Percentiles rank a stretch among this genome's conserved stretches.
phyloP scores from a whole-genome alignment of 441 rosid species.

The Capsella rubella region DNA sequence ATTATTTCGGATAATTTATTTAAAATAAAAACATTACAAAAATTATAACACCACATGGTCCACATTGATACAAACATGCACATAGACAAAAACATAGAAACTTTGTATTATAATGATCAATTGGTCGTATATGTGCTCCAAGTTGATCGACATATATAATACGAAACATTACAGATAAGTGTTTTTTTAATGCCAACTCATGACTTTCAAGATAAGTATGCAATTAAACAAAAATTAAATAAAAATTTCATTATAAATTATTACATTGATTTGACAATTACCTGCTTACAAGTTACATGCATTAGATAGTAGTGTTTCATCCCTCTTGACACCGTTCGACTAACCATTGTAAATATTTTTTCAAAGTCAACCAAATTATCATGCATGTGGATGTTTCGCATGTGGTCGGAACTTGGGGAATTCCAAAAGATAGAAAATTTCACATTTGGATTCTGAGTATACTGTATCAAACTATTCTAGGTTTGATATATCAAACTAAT shows the following conservation, averaged over 20 bases:
- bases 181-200: background rate
- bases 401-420: slow-evolving; percentile 15
- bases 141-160: slow-evolving; percentile 22
- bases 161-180: slow-evolving; percentile 13
- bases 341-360: background rate
- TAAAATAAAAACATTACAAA: no score
- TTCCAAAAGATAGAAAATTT: background rate
- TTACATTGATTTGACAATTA: slow-evolving; percentile 27
- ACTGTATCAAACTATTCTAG: background rate
- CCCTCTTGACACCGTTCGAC: slow-evolving; percentile 3
- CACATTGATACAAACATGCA: background rate
- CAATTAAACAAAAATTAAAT: background rate
- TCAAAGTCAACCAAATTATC: background rate
- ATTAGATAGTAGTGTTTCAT: slow-evolving; percentile 5
- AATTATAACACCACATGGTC: no score
- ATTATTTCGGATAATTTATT: no score
- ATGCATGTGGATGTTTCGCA: slow-evolving; percentile 26
- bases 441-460: background rate
- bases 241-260: slow-evolving; percentile 3
- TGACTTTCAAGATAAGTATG: slow-evolving; percentile 32
- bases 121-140: slow-evolving; percentile 28
- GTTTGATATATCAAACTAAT: background rate
- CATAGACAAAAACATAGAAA: background rate
- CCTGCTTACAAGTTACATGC: background rate
- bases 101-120: background rate